A percentile compares a stretch with the other conserved stretches of the same genome.
phyloP scores from a whole-genome alignment of 441 rosid species.

The Macaranga tanarius region DNA sequence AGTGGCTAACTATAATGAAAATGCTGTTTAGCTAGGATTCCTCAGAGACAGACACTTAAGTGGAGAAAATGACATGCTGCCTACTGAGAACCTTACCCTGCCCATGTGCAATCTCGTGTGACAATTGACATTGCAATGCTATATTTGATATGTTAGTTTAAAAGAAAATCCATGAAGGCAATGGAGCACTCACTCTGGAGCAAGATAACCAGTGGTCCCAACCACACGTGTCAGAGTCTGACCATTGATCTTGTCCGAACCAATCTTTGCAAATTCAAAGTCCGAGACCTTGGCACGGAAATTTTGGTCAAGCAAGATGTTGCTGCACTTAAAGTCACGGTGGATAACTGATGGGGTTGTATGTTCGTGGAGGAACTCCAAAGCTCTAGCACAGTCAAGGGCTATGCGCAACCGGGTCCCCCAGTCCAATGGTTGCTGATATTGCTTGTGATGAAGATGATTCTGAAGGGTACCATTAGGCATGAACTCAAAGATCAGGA shows the following conservation, averaged over 20 bases:
- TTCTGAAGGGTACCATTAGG: conserved; percentile 65
- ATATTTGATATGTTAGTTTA: conserved; percentile 13
- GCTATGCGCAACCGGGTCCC: conserved; percentile 70
- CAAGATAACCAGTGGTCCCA: conserved; percentile 79
- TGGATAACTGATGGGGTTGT: conserved; percentile 68
- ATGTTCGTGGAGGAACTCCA: conserved; percentile 83
- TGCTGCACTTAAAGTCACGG: conserved; percentile 78
- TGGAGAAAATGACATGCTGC: conserved; percentile 32
- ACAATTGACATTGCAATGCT: conserved; percentile 24
- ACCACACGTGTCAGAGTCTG: conserved; percentile 66
- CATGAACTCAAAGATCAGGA: conserved; percentile 72
- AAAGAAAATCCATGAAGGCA: conserved; percentile 18
- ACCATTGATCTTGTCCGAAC: conserved; percentile 66
- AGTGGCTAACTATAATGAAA: not conserved
- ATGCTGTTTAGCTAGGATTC: not conserved
- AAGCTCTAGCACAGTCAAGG: conserved; percentile 79
- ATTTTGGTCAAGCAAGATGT: conserved; percentile 57
- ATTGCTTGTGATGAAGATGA: conserved; percentile 52
- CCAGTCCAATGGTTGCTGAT: conserved; percentile 56
- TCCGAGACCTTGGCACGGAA: conserved; percentile 73
- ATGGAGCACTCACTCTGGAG: conserved; percentile 79
- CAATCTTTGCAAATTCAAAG: conserved; percentile 78
- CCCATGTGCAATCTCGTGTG: conserved; percentile 32
- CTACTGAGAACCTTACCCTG: conserved; percentile 20
- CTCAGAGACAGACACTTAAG: conserved; percentile 3